Percentiles rank a stretch among this genome's conserved stretches.
Conservation (phyloP, 257 asterid species). For the Mentha longifolia region DNA sequence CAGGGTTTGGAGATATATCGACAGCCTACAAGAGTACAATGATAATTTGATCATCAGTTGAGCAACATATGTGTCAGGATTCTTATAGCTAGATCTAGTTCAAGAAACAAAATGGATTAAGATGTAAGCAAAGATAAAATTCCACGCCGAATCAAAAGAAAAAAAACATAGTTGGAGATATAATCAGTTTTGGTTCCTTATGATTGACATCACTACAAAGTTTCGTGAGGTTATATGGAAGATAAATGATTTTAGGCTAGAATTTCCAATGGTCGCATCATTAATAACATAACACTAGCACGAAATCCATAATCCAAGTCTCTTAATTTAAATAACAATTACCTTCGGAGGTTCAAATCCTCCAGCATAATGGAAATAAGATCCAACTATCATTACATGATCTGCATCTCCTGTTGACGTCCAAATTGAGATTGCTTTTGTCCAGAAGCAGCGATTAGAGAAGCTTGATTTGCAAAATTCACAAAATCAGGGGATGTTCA, state of each 20-base stretch:
- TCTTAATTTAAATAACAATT: conserved; percentile 25
- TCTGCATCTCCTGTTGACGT: conserved; percentile 96
- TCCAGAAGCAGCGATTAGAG: conserved; percentile 96
- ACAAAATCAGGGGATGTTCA: conserved; percentile 24
- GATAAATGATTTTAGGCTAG: background rate
- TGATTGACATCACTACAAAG: background rate
- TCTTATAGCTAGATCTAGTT: background rate
- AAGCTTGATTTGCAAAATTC: conserved; percentile 51
- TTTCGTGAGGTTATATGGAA: background rate
- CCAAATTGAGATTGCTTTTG: conserved; percentile 96
- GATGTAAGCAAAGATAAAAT: background rate
- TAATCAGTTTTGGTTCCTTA: background rate
- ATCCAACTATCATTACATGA: conserved; percentile 87
- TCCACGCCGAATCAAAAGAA: background rate
- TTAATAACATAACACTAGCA: background rate
- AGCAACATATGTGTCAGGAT: background rate
- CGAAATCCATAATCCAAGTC: background rate
- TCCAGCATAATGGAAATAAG: conserved; percentile 96
- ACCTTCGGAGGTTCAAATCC: conserved; percentile 98
- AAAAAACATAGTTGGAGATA: background rate
- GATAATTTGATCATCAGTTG: background rate
- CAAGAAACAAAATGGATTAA: background rate
- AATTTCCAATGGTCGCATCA: background rate
- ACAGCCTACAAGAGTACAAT: conserved; percentile 54
- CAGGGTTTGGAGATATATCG: conserved; percentile 91